Evolutionary conservation across 2,329 filamentous ascomycete genomes (phyloP).

Genomic region (Aspergillus sclerotialis): DNA sequence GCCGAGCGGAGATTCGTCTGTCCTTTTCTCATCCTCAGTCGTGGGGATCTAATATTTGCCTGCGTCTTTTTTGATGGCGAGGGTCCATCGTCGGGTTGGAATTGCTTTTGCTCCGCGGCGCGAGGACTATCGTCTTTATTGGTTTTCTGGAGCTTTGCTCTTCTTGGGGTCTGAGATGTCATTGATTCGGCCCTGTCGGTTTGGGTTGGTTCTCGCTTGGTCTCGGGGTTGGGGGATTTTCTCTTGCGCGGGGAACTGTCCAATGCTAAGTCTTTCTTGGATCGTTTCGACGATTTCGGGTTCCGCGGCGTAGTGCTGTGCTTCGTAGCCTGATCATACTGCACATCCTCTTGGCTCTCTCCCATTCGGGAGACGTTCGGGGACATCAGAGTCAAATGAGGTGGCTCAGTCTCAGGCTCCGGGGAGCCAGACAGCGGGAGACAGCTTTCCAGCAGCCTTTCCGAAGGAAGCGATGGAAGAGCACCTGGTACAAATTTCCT

Average conservation of each 20-base stretch:
- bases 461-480: slow-evolving; percentile 40
- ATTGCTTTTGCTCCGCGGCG: slow-evolving; percentile 18
- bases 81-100: slow-evolving; percentile 1
- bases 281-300: slow-evolving; percentile 10
- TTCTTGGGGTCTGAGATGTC: slow-evolving; percentile 2
- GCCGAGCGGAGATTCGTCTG: slow-evolving; percentile 14
- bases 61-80: slow-evolving; percentile 10
- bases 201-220: slow-evolving; percentile 4
- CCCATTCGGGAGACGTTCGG: slow-evolving; percentile 3
- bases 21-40: slow-evolving; percentile 18
- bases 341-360: slow-evolving; percentile 1
- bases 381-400: slow-evolving; percentile 5
- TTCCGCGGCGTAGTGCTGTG: slow-evolving; percentile 2
- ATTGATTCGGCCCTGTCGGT: slow-evolving; percentile 1
- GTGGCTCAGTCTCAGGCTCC: slow-evolving; percentile 6
- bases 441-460: slow-evolving; percentile 35
- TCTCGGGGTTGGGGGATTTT: slow-evolving; percentile 27
- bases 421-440: slow-evolving; percentile 16
- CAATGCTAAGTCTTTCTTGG: slow-evolving; percentile 10
- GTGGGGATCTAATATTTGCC: slow-evolving; percentile 13
- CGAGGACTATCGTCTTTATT: slow-evolving; percentile 25
- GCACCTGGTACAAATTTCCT: slow-evolving; percentile 36
- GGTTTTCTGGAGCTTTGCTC: slow-evolving; percentile 16
- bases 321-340: background rate
- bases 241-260: slow-evolving; percentile 29